Evolutionary conservation across 306 rosid genomes (phyloP).

Genomic region (Prunus kanzakura): DNA sequence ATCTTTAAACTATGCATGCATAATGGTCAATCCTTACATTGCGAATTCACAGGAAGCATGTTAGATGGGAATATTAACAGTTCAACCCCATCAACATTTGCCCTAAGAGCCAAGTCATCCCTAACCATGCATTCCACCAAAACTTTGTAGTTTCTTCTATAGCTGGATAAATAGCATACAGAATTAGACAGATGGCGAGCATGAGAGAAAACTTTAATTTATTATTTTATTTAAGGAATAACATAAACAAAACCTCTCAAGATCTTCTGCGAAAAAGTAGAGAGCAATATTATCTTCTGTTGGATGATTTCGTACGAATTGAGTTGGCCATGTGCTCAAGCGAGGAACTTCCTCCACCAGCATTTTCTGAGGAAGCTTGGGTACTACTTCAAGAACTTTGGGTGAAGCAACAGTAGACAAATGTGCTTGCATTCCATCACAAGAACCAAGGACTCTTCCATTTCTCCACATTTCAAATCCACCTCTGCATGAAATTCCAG

Average conservation of each 20-base stretch:
- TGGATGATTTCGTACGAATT: conserved; percentile 14
- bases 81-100: conserved; percentile 32
- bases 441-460: conserved; percentile 10
- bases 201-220: not conserved
- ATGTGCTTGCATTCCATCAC: conserved; percentile 40
- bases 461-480: conserved; percentile 25
- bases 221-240: not conserved
- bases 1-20: not conserved
- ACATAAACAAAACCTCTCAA: conserved; percentile 28
- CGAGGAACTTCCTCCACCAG: conserved; percentile 40
- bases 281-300: conserved; percentile 34
- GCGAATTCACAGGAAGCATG: conserved; percentile 24
- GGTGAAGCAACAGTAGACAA: conserved; percentile 27
- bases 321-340: conserved; percentile 33
- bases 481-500: conserved; percentile 35
- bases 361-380: conserved; percentile 30
- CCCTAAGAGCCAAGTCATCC: conserved; percentile 41
- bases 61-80: conserved; percentile 39
- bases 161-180: conserved; percentile 14
- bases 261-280: conserved; percentile 32
- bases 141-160: conserved; percentile 21
- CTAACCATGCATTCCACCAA: conserved; percentile 27
- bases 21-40: not conserved
- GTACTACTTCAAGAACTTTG: conserved; percentile 22
- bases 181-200: not conserved